Evolutionary conservation across 1,139 yeast genomes (phyloP), one percentile per base, ranked within the genome.

Genomic region (Yamadazyma atmosphaerica): DNA sequence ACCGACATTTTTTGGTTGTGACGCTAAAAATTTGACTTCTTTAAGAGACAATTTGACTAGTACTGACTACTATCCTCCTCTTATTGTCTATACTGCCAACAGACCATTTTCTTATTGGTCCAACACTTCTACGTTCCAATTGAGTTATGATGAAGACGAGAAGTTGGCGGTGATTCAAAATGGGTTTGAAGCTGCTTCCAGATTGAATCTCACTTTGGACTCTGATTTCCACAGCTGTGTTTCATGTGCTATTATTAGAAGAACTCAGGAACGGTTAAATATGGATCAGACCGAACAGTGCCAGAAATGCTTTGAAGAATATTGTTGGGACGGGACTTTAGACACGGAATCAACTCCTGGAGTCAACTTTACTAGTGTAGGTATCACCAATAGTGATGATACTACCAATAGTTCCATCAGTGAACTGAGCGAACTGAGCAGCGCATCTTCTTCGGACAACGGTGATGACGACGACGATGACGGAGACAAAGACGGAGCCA

Each of bases 1-100:
- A 51, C 95, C 96, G 40, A 73, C 87, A 0, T 88, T 89, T 66
- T 88, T 88, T 55, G 97, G 97, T 33, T 89, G 97, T 64, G 79
- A 86, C 55, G 77, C 86, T 11, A 55, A 63, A 2, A 86, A 87
- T 56, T 63, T 84, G 53, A 79, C 92, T 3, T 61, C 66, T 29
- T 63, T 83, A 41, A 44, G 57, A 46, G 51, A 55, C 15, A 50
- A 56, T 33, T 30, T 47, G 10, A 42, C 39, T 15, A 57, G 49
- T 13, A 48, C 58, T 40, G 54, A 54, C 14, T 60, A 60, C 39
- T 63, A 58, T 34, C 89, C 95, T 12, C 96, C 96, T 1, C 68
- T 89, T 47, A 68, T 89, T 40, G 82, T 88, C 13, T 89, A 86
- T 62, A 74, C 82, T 49, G 94, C 95, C 36, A 89, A 89, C 61